Evolutionary conservation across 257 asterid species (phyloP), one percentile per base, ranked within the genome.

Genomic region (Linderniella brevidens): DNA sequence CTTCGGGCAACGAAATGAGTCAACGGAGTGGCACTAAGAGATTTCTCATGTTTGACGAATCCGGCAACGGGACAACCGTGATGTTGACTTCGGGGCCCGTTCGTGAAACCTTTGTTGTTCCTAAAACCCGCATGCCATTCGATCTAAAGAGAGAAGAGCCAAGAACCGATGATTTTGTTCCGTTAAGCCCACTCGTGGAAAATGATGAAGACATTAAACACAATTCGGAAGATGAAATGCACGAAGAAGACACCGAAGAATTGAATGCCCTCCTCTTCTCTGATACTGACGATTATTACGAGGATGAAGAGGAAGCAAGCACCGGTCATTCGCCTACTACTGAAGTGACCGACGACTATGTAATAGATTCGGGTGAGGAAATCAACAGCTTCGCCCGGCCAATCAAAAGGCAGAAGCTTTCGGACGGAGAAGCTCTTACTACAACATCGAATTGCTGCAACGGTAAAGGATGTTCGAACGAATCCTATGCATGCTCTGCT

Each of bases 251-350:
- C 72, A 69, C 97, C 0, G 95, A 80, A 60, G 97, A 88, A 52
- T 59, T 88, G 39, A 63, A 88, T 45, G 97, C 95, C 42, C 69
- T 88, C 17, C 82, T 88, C 9, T 83, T 56, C 64, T 88, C 97
- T 17, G 97, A 82, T 19, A 55, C 59, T 29, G 86, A 67, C 55
- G 76, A 75, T 48, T 59, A 35, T 49, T 69, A 76, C 0, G 82
- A 79, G 56, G 86, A 75, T 14, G 93, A 80, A 41, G 97, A 87
- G 55, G 86, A 61, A 37, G 69, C 75, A 8, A 88, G 97, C 70
- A 83, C 95, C 0, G 97, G 95, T 12, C 93, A 87, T 64, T 87
- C 97, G 1, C 97, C 97, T 20, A 76, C 93, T 52, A 72, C n/a
- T n/a, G n/a, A 86, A 13, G 68, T 78, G 88, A 79, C 86, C 0